Percentiles rank a stretch among this genome's conserved stretches.
phyloP scores from a whole-genome alignment of 2,329 filamentous ascomycete species.

The Apiospora saccharicola region DNA sequence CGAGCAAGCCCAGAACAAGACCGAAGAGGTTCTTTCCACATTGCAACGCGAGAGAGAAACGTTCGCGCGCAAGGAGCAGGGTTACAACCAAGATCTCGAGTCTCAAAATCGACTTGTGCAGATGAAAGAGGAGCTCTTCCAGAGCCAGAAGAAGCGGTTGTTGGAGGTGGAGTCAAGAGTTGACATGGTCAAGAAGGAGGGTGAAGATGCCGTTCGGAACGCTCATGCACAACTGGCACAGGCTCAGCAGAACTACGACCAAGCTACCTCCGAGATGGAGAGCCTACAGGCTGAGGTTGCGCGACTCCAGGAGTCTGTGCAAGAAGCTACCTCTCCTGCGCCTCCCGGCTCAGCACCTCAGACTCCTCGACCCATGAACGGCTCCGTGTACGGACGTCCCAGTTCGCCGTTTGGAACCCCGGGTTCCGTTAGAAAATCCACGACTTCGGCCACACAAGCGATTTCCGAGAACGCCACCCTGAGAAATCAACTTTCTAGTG shows the following conservation, averaged over 20 bases:
- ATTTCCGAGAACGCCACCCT: constrained; percentile 71
- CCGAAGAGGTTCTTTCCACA: constrained; percentile 81
- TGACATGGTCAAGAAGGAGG: constrained; percentile 71
- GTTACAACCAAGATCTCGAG: constrained; percentile 86
- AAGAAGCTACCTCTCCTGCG: constrained; percentile 45
- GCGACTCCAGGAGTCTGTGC: constrained; percentile 57
- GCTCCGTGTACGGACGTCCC: constrained; percentile 59
- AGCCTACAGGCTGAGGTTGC: constrained; percentile 63
- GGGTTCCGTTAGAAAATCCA: constrained; percentile 61
- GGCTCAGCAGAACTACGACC: constrained; percentile 55
- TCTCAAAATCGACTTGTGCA: constrained; percentile 82
- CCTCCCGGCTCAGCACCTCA: constrained; percentile 61
- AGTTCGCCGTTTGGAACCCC: constrained; percentile 70
- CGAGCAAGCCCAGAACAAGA: constrained; percentile 84
- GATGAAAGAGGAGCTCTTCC: constrained; percentile 78
- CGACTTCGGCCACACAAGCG: constrained; percentile 67
- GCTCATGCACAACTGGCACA: constrained; percentile 65
- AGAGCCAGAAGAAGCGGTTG: constrained; percentile 74
- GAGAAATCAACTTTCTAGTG: constrained; percentile 76
- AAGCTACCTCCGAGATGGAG: constrained; percentile 56
- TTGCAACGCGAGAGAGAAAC: constrained; percentile 88
- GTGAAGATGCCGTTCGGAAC: constrained; percentile 65
- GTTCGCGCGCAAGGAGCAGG: constrained; percentile 81
- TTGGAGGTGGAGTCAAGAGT: constrained; percentile 71
- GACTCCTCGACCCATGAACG: constrained; percentile 65